Evolutionary conservation across 108 stramenopile genomes (phyloP), one percentile per base, ranked within the genome.

Genomic region (Skeletonema marinoi): DNA sequence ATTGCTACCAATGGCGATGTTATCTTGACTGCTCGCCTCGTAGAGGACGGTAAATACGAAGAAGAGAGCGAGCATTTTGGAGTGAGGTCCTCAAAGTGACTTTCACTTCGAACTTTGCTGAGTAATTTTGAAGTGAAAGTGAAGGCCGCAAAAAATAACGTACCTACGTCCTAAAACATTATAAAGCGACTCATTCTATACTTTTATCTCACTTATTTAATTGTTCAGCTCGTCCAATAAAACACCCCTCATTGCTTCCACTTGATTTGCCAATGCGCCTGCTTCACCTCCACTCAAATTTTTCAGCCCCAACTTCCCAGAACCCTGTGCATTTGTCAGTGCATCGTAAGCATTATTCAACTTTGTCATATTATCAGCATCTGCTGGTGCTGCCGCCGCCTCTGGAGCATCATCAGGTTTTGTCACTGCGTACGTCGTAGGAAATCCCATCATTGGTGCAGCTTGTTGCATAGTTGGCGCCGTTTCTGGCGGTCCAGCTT

Each of bases 221-320:
- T 39, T 64, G 65, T 90, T 86, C 50, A 93, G 69, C 65, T 95
- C 94, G 65, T 90, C 87, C 87, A 95, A 87, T 19, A 95, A 66
- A 29, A 92, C 61, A 31, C 71, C 58, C 36, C 90, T 73, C 94
- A 95, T 91, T 30, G 77, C 62, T n/a, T 70, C 69, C 21, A 94
- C 65, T 32, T 71, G 44, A 54, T 81, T 86, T 1, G 84, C 86
- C 80, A 92, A 70, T 36, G 81, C 87, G 25, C 71, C 44, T 29
- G 91, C 91, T 84, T 87, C 71, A 39, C 68, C 38, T 50, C 75
- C 78, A 73, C 73, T 74, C 25, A 84, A 87, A 71, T 81, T 85
- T 25, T 79, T 69, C 65, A 94, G 85, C 17, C 94, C 94, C 65
- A 89, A 71, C 39, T 89, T 92, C 3, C 75, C 82, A 11, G 81